Conservation (phyloP, 257 asterid species). For the Solanum chilense region DNA sequence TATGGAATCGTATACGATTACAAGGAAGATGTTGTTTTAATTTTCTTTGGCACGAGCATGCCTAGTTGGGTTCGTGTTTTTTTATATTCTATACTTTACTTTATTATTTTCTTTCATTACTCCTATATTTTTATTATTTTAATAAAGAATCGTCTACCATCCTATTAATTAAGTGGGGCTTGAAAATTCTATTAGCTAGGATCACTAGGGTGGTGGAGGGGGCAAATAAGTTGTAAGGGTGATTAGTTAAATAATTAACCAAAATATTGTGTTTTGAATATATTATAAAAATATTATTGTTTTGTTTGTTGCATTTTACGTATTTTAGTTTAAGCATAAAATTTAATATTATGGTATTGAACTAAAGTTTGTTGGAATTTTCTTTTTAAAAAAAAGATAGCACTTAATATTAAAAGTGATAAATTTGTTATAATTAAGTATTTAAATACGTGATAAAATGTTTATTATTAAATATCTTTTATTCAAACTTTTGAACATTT, state of each 20-base stretch:
- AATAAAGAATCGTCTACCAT: background rate
- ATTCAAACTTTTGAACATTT: background rate
- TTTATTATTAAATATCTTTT: background rate
- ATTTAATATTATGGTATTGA: background rate
- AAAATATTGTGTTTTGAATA: background rate
- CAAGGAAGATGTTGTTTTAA: background rate
- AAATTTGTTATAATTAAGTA: too few relatives aligned
- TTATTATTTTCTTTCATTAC: background rate
- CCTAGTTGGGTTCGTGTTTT: background rate
- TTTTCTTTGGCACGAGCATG: background rate
- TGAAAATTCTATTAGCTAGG: background rate
- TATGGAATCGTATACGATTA: slow-evolving; percentile 11
- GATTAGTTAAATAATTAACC: background rate
- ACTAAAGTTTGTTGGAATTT: background rate
- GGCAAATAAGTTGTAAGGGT: background rate
- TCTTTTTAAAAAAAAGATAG: background rate
- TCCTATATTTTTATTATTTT: background rate
- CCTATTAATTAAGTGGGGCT: background rate
- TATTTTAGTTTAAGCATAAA: background rate
- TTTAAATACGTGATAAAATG: background rate
- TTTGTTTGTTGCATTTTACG: background rate
- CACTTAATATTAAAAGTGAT: background rate
- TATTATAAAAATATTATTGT: background rate
- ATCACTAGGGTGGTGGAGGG: background rate
- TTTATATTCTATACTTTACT: background rate